Conservation (phyloP, 306 rosid species). For the Glycine tomentella region DNA sequence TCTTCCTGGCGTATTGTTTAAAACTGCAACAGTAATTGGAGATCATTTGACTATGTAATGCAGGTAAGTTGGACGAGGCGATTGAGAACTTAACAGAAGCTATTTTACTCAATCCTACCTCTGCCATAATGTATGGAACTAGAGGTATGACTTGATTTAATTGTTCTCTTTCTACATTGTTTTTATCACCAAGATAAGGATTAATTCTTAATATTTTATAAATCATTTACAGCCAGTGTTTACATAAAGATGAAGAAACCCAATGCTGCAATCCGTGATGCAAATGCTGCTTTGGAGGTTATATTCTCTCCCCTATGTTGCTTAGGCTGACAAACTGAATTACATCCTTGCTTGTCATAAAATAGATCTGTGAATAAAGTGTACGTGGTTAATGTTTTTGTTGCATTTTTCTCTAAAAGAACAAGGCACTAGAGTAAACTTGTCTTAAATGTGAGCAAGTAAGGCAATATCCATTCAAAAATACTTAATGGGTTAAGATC, state of each 20-base stretch:
- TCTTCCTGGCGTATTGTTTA: neutral
- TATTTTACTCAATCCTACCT: constrained; percentile 78
- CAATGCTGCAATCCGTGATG: constrained; percentile 89
- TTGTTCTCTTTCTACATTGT: constrained; percentile 10
- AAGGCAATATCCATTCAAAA: no score
- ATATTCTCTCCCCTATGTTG: constrained; percentile 11
- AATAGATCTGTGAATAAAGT: constrained; percentile 13
- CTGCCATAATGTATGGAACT: constrained; percentile 88
- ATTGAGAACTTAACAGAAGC: constrained; percentile 78
- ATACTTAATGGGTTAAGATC: neutral
- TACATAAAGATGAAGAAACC: constrained; percentile 95
- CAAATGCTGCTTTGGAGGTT: constrained; percentile 91
- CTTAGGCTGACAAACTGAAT: constrained; percentile 11
- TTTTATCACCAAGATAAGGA: constrained; percentile 25
- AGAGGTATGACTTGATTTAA: constrained; percentile 65
- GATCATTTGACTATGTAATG: constrained; percentile 37
- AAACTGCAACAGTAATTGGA: neutral
- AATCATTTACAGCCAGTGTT: constrained; percentile 66
- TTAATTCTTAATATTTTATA: constrained; percentile 11
- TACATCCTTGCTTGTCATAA: constrained; percentile 1
- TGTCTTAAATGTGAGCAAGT: neutral
- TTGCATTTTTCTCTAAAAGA: constrained; percentile 6
- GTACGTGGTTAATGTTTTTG: neutral
- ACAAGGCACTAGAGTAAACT: neutral
- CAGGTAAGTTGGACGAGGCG: constrained; percentile 82